A percentile compares a stretch with the other conserved stretches of the same genome.
phyloP scores from a whole-genome alignment of 208 protist species.

The Trypanosoma brucei region DNA sequence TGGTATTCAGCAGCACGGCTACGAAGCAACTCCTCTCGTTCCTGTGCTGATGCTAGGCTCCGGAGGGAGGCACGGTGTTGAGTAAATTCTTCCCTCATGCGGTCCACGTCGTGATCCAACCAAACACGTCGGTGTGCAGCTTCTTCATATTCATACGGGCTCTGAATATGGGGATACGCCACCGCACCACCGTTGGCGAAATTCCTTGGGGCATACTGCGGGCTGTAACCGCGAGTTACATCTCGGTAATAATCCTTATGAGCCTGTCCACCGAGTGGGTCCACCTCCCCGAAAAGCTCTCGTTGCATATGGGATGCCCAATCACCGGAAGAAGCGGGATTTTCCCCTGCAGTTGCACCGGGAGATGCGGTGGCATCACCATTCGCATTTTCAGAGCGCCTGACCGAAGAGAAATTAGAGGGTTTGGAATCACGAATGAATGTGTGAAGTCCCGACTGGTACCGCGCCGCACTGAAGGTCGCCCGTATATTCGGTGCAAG shows the following conservation, averaged over 20 bases:
- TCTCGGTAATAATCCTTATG: slow-evolving; percentile 89
- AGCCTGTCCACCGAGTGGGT: slow-evolving; percentile 70
- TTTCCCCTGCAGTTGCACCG: neutral
- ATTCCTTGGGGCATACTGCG: slow-evolving; percentile 85
- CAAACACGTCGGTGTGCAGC: slow-evolving; percentile 42
- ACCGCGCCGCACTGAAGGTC: neutral
- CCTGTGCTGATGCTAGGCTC: slow-evolving; percentile 21
- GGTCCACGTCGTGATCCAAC: slow-evolving; percentile 55
- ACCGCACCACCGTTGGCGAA: slow-evolving; percentile 63
- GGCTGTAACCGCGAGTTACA: slow-evolving; percentile 57
- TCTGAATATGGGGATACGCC: slow-evolving; percentile 53
- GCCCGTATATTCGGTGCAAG: neutral
- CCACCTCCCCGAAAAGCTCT: slow-evolving; percentile 65
- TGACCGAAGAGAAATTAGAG: neutral
- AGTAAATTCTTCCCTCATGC: slow-evolving; percentile 21
- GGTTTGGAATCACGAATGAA: slow-evolving; percentile 38
- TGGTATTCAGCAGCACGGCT: slow-evolving; percentile 29
- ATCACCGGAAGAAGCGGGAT: slow-evolving; percentile 9
- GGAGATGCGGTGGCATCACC: neutral
- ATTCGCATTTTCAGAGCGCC: neutral
- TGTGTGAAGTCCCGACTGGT: slow-evolving; percentile 31
- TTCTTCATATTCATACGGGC: slow-evolving; percentile 30
- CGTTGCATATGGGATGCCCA: slow-evolving; percentile 70
- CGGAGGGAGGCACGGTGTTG: slow-evolving; percentile 33
- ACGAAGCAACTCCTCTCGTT: slow-evolving; percentile 32